Conservation (phyloP, 2,329 filamentous ascomycete genomes). For the Macroventuria anomochaeta region DNA sequence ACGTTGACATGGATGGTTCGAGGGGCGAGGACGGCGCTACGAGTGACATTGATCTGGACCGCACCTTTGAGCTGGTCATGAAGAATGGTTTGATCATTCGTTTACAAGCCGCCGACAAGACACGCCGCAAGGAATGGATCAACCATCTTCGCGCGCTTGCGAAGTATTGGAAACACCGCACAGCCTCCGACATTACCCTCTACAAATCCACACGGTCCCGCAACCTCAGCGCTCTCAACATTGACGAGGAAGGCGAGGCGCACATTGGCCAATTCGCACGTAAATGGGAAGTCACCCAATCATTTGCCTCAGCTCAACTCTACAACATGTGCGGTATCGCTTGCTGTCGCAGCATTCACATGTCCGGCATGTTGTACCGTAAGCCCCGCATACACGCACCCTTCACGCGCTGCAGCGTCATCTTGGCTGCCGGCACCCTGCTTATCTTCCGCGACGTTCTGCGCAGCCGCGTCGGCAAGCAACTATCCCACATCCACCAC, state of each 20-base stretch:
- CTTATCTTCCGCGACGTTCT: slow-evolving; percentile 68
- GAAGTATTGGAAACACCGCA: slow-evolving; percentile 67
- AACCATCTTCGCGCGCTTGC: slow-evolving; percentile 62
- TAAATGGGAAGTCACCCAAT: slow-evolving; percentile 72
- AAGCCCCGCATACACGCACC: slow-evolving; percentile 68
- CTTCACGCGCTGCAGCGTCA: slow-evolving; percentile 66
- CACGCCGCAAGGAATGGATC: slow-evolving; percentile 68
- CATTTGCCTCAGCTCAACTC: slow-evolving; percentile 67
- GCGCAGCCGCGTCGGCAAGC: slow-evolving; percentile 61
- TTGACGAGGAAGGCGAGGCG: slow-evolving; percentile 71
- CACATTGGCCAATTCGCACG: slow-evolving; percentile 69
- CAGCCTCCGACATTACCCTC: slow-evolving; percentile 62
- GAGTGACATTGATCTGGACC: slow-evolving; percentile 61
- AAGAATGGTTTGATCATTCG: slow-evolving; percentile 67
- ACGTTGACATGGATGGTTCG: slow-evolving; percentile 51
- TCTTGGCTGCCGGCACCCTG: slow-evolving; percentile 66
- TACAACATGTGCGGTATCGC: slow-evolving; percentile 73
- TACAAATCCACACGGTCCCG: slow-evolving; percentile 63
- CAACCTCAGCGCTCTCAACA: slow-evolving; percentile 66
- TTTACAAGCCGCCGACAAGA: slow-evolving; percentile 63
- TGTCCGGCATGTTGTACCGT: slow-evolving; percentile 67
- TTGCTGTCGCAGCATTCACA: slow-evolving; percentile 65
- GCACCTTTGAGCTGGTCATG: slow-evolving; percentile 67
- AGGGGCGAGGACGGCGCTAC: slow-evolving; percentile 61
- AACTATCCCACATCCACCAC: slow-evolving; percentile 67